Percentiles rank a stretch among this genome's conserved stretches.
Evolutionary conservation across 2,329 filamentous ascomycete species (phyloP).

Genomic region (Botrytis galanthina): DNA sequence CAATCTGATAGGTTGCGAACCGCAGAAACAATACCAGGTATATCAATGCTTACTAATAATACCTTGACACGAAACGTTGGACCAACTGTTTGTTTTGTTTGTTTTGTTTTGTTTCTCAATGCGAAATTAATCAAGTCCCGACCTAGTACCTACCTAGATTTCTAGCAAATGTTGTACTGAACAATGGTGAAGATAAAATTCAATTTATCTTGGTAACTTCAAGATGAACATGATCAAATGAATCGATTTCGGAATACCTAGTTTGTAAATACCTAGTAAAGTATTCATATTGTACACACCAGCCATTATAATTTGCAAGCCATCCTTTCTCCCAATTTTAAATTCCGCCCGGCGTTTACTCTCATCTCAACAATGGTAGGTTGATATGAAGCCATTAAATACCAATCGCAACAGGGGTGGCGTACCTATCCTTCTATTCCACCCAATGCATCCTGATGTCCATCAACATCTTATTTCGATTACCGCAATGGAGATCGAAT

Average conservation of each 20-base stretch:
- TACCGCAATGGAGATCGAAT: neutral
- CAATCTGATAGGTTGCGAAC: neutral
- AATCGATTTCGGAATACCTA: neutral
- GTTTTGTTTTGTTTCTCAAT: neutral
- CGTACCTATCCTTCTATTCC: conserved; percentile 8
- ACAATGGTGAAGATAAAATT: too few relatives aligned
- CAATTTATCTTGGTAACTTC: neutral
- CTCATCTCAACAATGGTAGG: conserved; percentile 8
- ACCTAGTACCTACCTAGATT: neutral
- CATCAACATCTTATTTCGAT: neutral
- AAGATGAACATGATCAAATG: neutral
- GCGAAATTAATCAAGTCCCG: neutral
- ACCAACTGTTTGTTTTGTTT: neutral
- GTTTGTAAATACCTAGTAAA: neutral
- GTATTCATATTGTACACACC: neutral
- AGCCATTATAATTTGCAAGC: conserved; percentile 11
- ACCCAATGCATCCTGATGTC: conserved; percentile 10
- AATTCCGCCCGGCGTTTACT: neutral
- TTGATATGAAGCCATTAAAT: conserved; percentile 8
- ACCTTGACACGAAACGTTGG: neutral
- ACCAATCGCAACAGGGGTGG: conserved; percentile 11
- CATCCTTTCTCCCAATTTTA: neutral
- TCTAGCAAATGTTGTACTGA: neutral
- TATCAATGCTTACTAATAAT: neutral
- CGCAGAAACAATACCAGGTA: neutral